These are phyloP conservation scores for Leccinum ochraceum DNA, from an alignment of 768 basidiomycete species.

Conservation along the genomic window DNA sequence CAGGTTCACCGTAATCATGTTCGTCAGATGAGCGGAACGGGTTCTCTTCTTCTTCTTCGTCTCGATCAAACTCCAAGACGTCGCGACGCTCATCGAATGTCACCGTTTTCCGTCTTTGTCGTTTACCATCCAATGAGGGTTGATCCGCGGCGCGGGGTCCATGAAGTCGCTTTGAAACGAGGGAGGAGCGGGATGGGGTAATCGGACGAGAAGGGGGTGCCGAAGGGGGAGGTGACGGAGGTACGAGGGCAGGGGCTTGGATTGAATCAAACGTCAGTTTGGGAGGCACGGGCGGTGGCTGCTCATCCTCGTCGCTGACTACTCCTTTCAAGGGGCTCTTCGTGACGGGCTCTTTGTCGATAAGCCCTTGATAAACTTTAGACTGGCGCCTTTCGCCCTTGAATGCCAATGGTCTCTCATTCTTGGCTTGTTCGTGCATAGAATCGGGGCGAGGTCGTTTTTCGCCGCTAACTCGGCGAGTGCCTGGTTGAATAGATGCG, in stretches of 20 bases:
- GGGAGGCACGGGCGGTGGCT: conserved; percentile 31
- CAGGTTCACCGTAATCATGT: conserved; percentile 28
- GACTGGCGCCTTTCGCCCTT: conserved; percentile 78
- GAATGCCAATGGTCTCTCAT: conserved; percentile 67
- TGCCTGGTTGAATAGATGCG: conserved; percentile 15
- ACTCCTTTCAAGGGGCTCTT: conserved; percentile 74
- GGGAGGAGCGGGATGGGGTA: conserved; percentile 55
- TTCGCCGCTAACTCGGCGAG: conserved; percentile 68
- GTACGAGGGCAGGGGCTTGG: conserved; percentile 9
- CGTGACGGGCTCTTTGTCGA: conserved; percentile 74
- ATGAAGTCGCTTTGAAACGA: conserved; percentile 70
- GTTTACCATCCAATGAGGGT: conserved; percentile 32
- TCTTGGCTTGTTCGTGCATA: conserved; percentile 70
- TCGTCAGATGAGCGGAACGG: conserved; percentile 45
- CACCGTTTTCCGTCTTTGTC: conserved; percentile 72
- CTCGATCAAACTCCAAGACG: conserved; percentile 77
- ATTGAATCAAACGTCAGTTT: conserved; percentile 13
- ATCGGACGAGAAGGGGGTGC: conserved; percentile 44
- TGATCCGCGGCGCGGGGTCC: conserved; percentile 64
- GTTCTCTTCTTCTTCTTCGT: conserved; percentile 56
- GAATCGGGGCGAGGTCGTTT: conserved; percentile 74
- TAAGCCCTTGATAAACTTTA: conserved; percentile 69
- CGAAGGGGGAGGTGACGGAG: conserved; percentile 33
- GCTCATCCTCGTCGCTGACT: conserved; percentile 29
- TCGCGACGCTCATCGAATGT: conserved; percentile 80